Evolutionary conservation across 192 early-diverging fungal species (phyloP).

Genomic region (Mortierella claussenii): DNA sequence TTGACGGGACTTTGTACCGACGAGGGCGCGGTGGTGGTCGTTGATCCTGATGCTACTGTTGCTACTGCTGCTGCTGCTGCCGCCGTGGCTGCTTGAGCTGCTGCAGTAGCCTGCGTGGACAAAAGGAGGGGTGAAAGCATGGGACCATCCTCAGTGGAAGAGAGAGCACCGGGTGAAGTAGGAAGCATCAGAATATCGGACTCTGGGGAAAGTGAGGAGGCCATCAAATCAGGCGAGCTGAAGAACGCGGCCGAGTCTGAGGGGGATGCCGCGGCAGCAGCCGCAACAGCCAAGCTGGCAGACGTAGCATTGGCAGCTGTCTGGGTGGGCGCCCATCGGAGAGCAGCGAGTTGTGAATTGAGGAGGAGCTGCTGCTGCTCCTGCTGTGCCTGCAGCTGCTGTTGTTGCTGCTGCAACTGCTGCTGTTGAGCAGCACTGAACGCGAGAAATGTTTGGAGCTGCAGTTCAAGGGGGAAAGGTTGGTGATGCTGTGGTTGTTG

Average conservation of each 20-base stretch:
- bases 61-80: no score
- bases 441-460: conserved; percentile 38
- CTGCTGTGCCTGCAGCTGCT: conserved; percentile 36
- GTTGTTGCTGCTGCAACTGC: conserved; percentile 34
- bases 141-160: conserved; percentile 26
- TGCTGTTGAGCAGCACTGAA: conserved; percentile 44
- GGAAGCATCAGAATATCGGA: conserved; percentile 42
- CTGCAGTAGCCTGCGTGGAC: conserved; percentile 9
- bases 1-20: conserved; percentile 1
- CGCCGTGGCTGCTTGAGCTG: neutral
- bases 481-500: conserved; percentile 11
- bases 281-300: neutral
- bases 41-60: no score
- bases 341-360: conserved; percentile 42
- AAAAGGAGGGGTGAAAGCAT: conserved; percentile 36
- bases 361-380: conserved; percentile 42
- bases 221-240: conserved; percentile 43
- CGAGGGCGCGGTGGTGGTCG: neutral
- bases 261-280: conserved; percentile 13
- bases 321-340: conserved; percentile 36
- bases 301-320: conserved; percentile 13
- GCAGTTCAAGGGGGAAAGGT: conserved; percentile 2
- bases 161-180: conserved; percentile 38
- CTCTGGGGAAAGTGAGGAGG: conserved; percentile 40
- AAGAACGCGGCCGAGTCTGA: conserved; percentile 48